Evolutionary conservation across 306 rosid species (phyloP), one percentile per base, ranked within the genome.

Genomic region (Quillaja saponaria): DNA sequence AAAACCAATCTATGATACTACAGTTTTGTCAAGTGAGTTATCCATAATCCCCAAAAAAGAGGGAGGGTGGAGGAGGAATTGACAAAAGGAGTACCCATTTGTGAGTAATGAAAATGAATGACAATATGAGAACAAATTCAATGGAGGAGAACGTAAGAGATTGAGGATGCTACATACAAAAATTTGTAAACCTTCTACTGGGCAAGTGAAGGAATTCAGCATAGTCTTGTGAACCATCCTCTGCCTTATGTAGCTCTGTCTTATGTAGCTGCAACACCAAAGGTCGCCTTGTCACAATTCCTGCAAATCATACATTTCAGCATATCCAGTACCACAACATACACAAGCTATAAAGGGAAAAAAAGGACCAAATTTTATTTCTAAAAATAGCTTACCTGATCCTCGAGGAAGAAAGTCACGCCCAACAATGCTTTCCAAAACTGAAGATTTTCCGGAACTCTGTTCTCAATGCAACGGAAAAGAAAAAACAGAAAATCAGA

Each of bases 381-480:
- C 33, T 25, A 6, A 8, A 50, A 68, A 12, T 14, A 12, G 6
- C 55, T 3, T 56, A 92, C 98, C 98, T 67, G 98, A 92, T 75
- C 98, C 98, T 74, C 98, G 79, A 1, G 98, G 98, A 40, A 92
- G 90, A 75, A 92, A 92, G 71, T 92, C 98, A 57, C 98, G 96
- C 25, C 98, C 98, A 21, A 92, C 98, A 61, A 88, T 82, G 63
- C 98, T 92, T 76, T 92, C 96, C 71, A 92, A 51, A 55, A 92
- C 98, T 20, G 98, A 92, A 74, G 98, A 92, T 74, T 92, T 92
- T 7, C 98, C 98, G 0, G 98, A 92, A 82, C 98, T 92, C 98
- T 92, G 88, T 39, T 68, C 34, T 21, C 74, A 53, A 61, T 48
- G 55, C 39, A 56, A 66, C 33, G 44, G 49, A 41, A 18, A n/a